Percentiles rank a stretch among this genome's conserved stretches.
Conservation (phyloP, 768 basidiomycete genomes). For the Lentinus tigrinus region DNA sequence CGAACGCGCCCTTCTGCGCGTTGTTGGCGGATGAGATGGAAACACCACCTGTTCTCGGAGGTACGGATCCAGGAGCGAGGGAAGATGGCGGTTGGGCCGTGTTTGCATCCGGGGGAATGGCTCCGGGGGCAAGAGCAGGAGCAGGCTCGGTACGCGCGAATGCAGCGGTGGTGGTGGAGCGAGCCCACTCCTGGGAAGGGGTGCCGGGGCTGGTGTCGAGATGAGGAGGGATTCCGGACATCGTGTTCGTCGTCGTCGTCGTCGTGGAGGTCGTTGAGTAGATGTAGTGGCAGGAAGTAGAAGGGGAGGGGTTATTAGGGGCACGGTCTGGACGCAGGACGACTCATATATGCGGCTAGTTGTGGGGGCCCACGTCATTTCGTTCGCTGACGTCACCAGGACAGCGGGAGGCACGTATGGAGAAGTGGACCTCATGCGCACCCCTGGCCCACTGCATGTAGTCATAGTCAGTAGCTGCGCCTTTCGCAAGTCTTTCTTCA, state of each 20-base stretch:
- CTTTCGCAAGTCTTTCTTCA: no score
- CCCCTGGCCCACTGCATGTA: no score
- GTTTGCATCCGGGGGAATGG: not conserved
- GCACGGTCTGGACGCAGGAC: not conserved
- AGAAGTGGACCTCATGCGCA: no score
- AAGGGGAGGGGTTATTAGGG: not conserved
- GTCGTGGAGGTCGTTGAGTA: not conserved
- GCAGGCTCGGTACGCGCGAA: conserved; percentile 16
- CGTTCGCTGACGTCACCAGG: no score
- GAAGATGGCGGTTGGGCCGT: not conserved
- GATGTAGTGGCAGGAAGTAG: not conserved
- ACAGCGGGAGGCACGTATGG: no score
- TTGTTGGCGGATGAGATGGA: conserved; percentile 9
- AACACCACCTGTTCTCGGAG: not conserved
- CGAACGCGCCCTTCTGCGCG: conserved; percentile 14
- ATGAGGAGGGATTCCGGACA: conserved; percentile 19
- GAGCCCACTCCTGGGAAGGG: conserved; percentile 22
- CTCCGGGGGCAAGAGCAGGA: not conserved
- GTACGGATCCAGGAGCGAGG: not conserved
- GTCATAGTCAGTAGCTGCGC: no score
- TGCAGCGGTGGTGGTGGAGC: conserved; percentile 21
- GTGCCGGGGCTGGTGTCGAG: conserved; percentile 19
- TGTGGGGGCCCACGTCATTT: no score
- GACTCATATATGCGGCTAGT: no score
- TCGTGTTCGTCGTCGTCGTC: not conserved